Percentiles rank a stretch among this genome's conserved stretches.
These are phyloP conservation scores for Teratosphaeria nubilosa DNA, from an alignment of 2,329 filamentous ascomycete species.

Conservation along the genomic window DNA sequence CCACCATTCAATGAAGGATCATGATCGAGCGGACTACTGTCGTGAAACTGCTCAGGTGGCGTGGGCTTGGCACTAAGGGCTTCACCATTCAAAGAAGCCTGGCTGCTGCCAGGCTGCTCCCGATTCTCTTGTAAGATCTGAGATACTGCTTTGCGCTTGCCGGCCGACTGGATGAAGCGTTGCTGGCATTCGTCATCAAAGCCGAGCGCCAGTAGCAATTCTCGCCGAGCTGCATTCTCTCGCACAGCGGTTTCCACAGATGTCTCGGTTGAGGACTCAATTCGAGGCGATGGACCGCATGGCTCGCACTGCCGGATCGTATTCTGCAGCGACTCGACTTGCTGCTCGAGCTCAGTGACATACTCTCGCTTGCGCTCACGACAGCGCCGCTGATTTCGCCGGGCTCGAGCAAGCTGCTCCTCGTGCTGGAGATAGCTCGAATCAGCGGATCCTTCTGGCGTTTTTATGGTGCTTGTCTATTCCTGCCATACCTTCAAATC, in stretches of 20 bases:
- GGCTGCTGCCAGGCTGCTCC: neutral
- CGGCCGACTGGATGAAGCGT: neutral
- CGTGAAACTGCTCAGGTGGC: neutral
- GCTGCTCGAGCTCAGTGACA: neutral
- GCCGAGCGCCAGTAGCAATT: neutral
- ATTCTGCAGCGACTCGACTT: neutral
- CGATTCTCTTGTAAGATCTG: neutral
- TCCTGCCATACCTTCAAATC: neutral
- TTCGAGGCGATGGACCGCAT: neutral
- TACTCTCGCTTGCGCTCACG: neutral
- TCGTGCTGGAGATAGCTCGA: conserved; percentile 22
- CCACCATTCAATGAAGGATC: neutral
- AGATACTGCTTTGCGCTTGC: neutral
- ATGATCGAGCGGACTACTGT: neutral
- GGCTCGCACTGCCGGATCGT: neutral
- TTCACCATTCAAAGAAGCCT: neutral
- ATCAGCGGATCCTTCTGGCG: conserved; percentile 21
- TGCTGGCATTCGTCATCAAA: neutral
- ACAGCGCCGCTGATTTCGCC: neutral
- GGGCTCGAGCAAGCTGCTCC: neutral
- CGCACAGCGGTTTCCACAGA: neutral
- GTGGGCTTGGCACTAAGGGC: neutral
- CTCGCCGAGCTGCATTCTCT: neutral
- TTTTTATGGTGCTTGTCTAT: neutral
- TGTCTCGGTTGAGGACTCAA: neutral